Conservation (phyloP, 75 land plant species). For the Pinus tabuliformis region DNA sequence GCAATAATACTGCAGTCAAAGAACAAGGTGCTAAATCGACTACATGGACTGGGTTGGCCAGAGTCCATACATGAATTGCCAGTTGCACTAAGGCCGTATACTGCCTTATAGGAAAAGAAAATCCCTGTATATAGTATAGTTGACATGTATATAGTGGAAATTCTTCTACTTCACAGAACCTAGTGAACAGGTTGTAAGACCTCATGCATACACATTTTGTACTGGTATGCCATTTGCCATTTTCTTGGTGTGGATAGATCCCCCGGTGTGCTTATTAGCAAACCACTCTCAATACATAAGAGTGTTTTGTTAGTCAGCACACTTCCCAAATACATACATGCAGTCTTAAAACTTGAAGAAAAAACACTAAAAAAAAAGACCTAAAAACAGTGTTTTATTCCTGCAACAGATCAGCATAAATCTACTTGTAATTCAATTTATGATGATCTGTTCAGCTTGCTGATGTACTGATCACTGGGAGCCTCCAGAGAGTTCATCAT, state of each 20-base stretch:
- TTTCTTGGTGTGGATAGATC: neutral
- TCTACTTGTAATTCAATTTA: neutral
- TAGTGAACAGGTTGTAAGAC: neutral
- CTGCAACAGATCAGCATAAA: neutral
- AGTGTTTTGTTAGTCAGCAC: conserved; percentile 7
- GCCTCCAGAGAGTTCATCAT: conserved; percentile 26
- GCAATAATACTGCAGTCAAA: no score
- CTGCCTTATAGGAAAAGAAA: neutral
- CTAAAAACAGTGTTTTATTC: neutral
- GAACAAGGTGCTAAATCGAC: no score
- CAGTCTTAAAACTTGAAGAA: neutral
- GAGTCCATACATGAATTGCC: no score
- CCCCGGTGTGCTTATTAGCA: conserved; percentile 6
- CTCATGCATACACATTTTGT: neutral
- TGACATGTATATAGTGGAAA: conserved; percentile 1
- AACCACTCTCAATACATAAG: conserved; percentile 5
- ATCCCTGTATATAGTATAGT: neutral
- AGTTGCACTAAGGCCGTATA: no score
- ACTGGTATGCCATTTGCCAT: neutral
- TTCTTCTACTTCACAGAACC: conserved; percentile 14
- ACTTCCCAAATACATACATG: neutral
- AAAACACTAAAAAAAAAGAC: neutral
- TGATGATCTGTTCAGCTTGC: neutral
- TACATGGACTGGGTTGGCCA: no score
- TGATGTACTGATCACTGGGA: neutral